A percentile compares a stretch with the other conserved stretches of the same genome.
Conservation (phyloP, 495 filamentous ascomycete genomes). For the Aspergillus biplanus region DNA sequence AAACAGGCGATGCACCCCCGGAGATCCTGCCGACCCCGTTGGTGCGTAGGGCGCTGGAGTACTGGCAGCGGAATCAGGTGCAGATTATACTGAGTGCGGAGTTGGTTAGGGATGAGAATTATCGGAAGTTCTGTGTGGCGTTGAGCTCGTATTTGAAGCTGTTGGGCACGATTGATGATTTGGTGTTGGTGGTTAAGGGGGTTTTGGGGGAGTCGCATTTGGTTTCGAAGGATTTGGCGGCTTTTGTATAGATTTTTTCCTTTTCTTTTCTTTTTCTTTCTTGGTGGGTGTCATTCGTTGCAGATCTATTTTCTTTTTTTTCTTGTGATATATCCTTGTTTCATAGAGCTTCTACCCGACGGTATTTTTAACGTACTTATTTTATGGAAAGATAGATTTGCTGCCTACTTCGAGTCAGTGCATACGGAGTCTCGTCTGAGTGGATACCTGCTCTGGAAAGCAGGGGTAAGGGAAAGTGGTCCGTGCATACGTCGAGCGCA, state of each 20-base stretch:
- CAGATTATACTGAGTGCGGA: conserved; percentile 31
- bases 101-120: conserved; percentile 40
- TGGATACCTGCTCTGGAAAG: too few species aligned
- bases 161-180: conserved; percentile 40
- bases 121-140: conserved; percentile 46
- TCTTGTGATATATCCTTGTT: background rate
- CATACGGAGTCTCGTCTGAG: too few species aligned
- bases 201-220: conserved; percentile 47
- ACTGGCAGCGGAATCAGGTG: conserved; percentile 29
- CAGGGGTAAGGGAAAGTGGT: too few species aligned
- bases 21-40: conserved; percentile 47
- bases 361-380: background rate
- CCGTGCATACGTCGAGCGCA: too few species aligned
- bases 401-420: too few species aligned
- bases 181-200: conserved; percentile 48
- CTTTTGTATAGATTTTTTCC: background rate
- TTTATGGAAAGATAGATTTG: background rate
- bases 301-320: background rate
- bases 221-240: conserved; percentile 26
- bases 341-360: background rate
- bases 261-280: background rate
- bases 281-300: background rate
- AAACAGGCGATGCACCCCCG: conserved; percentile 46
- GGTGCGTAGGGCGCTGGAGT: conserved; percentile 37
- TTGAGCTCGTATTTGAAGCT: conserved; percentile 44